Evolutionary conservation across 2,329 filamentous ascomycete species (phyloP), one percentile per base, ranked within the genome.

Genomic region (Aspergillus piperis): DNA sequence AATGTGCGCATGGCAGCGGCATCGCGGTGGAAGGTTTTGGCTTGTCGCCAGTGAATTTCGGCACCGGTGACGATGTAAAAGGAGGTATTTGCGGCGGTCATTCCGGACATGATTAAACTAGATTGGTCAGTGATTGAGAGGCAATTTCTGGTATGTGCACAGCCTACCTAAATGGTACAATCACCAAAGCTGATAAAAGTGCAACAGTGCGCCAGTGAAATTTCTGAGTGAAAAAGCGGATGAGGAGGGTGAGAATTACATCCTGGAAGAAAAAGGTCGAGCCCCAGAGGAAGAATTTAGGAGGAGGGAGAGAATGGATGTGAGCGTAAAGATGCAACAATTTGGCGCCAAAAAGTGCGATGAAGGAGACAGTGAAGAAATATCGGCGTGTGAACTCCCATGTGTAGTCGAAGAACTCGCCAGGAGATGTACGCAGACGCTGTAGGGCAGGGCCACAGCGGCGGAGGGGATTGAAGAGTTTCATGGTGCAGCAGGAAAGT

Each of bases 41-140:
- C 70, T 54, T 75, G 73, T 58, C 69, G 67, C 73, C 73, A 75
- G 64, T 75, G 73, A 42, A 75, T 75, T 60, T 75, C 73, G 27
- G 73, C 72, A 7, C 73, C 73, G 38, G 70, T 74, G 11, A 70
- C 68, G 25, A 74, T 56, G 53, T 70, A 75, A 52, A 75, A 74
- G 36, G 72, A 75, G 51, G 66, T 67, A 51, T 74, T 75, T 32
- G 73, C 66, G 6, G 72, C 62, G 36, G 71, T 66, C 73, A 75
- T 75, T 41, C 67, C 69, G 17, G 71, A 74, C 55, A 75, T 67
- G 10, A 68, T 41, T 6, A 75, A 51, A 63, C 72, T 74, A 54
- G 41, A n/a, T 27, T 38, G 10, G 15, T 17, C 2, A 27, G 41
- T 13, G 42, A 32, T 30, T 1, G 25, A 54, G 57, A 56, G 27